These are phyloP conservation scores for Colletotrichum melonis DNA, from an alignment of 2,329 filamentous ascomycete genomes.

Conservation along the genomic window DNA sequence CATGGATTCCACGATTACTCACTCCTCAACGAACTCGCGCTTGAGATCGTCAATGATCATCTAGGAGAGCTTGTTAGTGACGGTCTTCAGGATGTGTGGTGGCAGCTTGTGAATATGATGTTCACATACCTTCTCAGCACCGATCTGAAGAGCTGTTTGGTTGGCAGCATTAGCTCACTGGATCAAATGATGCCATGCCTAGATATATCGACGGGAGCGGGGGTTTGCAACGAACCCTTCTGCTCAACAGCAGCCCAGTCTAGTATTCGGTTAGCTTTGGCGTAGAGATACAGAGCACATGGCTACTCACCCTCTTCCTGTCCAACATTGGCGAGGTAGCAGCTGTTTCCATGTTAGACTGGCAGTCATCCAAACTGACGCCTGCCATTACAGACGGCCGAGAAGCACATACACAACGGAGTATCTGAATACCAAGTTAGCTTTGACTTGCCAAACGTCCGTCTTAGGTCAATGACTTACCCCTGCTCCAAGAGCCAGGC, in stretches of 20 bases:
- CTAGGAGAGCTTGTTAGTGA: background rate
- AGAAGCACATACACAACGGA: conserved; percentile 24
- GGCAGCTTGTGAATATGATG: background rate
- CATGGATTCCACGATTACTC: background rate
- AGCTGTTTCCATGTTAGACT: conserved; percentile 33
- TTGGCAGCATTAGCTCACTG: background rate
- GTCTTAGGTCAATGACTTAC: background rate
- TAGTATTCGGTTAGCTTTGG: background rate
- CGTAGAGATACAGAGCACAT: background rate
- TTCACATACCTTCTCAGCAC: conserved; percentile 31
- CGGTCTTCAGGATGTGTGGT: background rate
- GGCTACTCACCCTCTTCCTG: conserved; percentile 64
- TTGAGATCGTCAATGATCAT: conserved; percentile 72
- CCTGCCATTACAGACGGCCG: background rate
- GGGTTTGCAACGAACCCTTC: conserved; percentile 62
- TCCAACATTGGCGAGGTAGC: conserved; percentile 72
- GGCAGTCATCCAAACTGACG: too few relatives aligned
- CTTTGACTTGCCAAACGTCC: background rate
- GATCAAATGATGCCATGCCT: background rate
- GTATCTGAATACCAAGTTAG: conserved; percentile 10
- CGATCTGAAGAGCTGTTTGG: conserved; percentile 32
- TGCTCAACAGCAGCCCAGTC: conserved; percentile 76
- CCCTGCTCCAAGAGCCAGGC: conserved; percentile 28
- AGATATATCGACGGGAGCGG: background rate
- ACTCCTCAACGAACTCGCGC: conserved; percentile 74